These are phyloP conservation scores for Dothistroma septosporum DNA, from an alignment of 2,329 filamentous ascomycete species.

Conservation along the genomic window DNA sequence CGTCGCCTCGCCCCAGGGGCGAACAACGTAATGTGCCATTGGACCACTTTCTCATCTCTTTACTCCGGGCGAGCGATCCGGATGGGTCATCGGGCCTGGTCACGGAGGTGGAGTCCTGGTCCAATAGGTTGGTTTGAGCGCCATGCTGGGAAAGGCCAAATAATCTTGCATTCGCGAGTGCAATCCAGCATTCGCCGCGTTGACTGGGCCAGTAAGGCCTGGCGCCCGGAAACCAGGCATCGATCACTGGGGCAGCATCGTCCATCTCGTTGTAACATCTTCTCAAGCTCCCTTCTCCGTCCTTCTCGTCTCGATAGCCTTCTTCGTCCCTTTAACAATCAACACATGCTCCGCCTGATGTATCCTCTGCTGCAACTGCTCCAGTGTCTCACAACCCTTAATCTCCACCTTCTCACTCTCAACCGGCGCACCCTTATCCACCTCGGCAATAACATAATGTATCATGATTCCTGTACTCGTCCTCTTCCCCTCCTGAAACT, in stretches of 20 bases:
- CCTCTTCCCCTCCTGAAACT: constrained; percentile 65
- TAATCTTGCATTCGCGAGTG: no score
- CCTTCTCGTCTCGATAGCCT: constrained; percentile 39
- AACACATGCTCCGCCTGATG: constrained; percentile 72
- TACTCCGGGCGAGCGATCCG: no score
- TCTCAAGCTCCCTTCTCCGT: not conserved
- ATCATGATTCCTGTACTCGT: constrained; percentile 78
- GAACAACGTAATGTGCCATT: no score
- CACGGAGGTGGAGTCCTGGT: no score
- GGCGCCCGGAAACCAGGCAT: no score
- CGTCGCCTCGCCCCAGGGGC: no score
- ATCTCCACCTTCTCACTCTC: constrained; percentile 65
- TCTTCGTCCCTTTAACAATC: constrained; percentile 69
- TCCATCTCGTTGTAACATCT: not conserved
- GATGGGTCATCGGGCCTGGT: no score
- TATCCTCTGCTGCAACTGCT: constrained; percentile 66
- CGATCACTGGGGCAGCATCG: not conserved
- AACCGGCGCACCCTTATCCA: constrained; percentile 75
- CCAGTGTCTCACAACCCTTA: constrained; percentile 56
- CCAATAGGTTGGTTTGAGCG: no score
- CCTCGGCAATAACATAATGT: constrained; percentile 71
- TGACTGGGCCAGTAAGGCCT: not conserved
- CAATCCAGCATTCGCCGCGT: not conserved
- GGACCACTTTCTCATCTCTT: no score
- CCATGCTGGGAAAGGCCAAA: no score